phyloP scores from a whole-genome alignment of 805 yeast genomes.

The Ogataea parapolymorpha region DNA sequence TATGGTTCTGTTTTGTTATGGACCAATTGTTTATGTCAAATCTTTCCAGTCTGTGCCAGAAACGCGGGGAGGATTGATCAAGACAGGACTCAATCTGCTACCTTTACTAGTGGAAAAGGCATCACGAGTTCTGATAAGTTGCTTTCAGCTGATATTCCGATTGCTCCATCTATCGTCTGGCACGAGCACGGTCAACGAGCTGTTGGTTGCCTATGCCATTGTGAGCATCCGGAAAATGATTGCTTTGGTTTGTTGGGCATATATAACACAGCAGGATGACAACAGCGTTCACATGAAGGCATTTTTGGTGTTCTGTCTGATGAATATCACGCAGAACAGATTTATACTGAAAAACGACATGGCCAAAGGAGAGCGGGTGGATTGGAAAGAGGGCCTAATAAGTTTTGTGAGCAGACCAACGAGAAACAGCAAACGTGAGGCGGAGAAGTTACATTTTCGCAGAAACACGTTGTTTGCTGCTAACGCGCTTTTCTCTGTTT shows the following conservation, averaged over 20 bases:
- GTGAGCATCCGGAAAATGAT: conserved; percentile 28
- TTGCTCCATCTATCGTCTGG: background rate
- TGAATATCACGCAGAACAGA: conserved; percentile 26
- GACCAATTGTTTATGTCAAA: conserved; percentile 24
- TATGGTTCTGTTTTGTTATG: conserved; percentile 19
- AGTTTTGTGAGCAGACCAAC: conserved; percentile 16
- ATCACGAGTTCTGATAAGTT: conserved; percentile 15
- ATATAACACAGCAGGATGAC: conserved; percentile 29
- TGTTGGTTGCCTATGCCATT: conserved; percentile 24
- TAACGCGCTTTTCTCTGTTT: conserved; percentile 7
- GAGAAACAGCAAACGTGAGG: conserved; percentile 20
- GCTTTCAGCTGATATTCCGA: conserved; percentile 5
- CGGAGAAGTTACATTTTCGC: conserved; percentile 18
- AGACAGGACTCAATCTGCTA: conserved; percentile 18
- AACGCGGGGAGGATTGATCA: conserved; percentile 19
- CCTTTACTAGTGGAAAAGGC: conserved; percentile 24
- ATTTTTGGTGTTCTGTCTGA: conserved; percentile 23
- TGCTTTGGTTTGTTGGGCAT: conserved; percentile 28
- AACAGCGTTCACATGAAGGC: conserved; percentile 28
- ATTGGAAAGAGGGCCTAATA: conserved; percentile 19
- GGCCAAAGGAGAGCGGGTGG: conserved; percentile 4
- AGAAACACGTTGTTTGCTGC: conserved; percentile 16
- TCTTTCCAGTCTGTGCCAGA: conserved; percentile 6
- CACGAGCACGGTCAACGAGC: conserved; percentile 5
- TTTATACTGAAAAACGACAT: conserved; percentile 24